These are phyloP conservation scores for Lentinula aciculospora DNA, from an alignment of 768 basidiomycete genomes.

Conservation along the genomic window DNA sequence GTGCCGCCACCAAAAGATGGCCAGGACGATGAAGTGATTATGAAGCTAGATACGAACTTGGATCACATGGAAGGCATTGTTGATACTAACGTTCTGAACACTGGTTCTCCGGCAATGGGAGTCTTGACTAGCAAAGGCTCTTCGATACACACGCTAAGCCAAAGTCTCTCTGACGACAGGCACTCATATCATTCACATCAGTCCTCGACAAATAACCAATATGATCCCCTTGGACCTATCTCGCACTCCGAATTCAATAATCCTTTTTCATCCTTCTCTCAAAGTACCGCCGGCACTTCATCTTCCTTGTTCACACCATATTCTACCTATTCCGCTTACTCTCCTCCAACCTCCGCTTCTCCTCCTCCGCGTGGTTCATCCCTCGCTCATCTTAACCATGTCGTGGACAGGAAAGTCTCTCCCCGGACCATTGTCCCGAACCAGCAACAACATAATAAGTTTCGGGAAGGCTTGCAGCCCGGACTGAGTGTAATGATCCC, in stretches of 20 bases:
- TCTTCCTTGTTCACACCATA: slow-evolving; percentile 28
- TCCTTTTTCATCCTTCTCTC: slow-evolving; percentile 29
- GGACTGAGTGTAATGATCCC: not conserved
- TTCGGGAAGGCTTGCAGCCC: slow-evolving; percentile 4
- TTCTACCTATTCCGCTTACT: slow-evolving; percentile 27
- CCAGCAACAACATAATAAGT: slow-evolving; percentile 4
- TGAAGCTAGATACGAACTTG: slow-evolving; percentile 62
- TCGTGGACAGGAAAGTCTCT: slow-evolving; percentile 38
- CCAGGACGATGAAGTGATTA: slow-evolving; percentile 27
- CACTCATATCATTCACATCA: slow-evolving; percentile 27
- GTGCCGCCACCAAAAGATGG: slow-evolving; percentile 24
- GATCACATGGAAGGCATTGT: slow-evolving; percentile 82
- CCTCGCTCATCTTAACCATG: slow-evolving; percentile 1
- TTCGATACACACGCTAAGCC: not conserved
- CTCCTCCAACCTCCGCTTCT: slow-evolving; percentile 21
- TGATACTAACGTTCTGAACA: slow-evolving; percentile 32
- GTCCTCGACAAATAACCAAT: slow-evolving; percentile 26
- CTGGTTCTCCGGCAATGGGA: slow-evolving; percentile 12
- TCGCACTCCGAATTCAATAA: slow-evolving; percentile 31
- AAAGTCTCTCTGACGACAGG: slow-evolving; percentile 37
- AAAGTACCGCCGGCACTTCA: slow-evolving; percentile 17
- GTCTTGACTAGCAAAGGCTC: slow-evolving; percentile 19
- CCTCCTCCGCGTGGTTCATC: slow-evolving; percentile 15
- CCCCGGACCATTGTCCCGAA: slow-evolving; percentile 38
- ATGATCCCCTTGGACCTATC: slow-evolving; percentile 14